Evolutionary conservation across 345 rosid species (phyloP), one percentile per base, ranked within the genome.

Genomic region (Crucihimalaya himalaica): DNA sequence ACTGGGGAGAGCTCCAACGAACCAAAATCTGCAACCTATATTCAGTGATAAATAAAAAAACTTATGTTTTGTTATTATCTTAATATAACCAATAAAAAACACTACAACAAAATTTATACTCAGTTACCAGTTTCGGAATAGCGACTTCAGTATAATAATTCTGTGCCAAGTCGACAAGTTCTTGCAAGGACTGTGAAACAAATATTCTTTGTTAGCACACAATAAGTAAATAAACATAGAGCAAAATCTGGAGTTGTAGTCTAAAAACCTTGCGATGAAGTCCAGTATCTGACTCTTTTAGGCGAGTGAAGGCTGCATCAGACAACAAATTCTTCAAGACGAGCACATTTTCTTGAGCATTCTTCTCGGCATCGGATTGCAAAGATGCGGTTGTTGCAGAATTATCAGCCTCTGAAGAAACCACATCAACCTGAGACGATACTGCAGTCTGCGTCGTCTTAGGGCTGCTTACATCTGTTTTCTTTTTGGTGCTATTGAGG

Each of bases 21-120:
- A 81, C 93, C 97, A 86, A 95, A 95, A 85, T 95, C 99, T 80
- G 99, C 92, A 58, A 95, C 99, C 99, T 95, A 87, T 32, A 76
- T 80, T 59, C 43, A 54, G 59, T 47, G 63, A 70, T 78, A 47
- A 67, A 52, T 60, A 43, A 47, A 40, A 13, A 54, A 43, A 68
- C 71, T 53, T 10, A 64, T 47, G 50, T 74, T 68, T 18, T 19
- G n/a, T 60, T 34, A 66, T 23, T 61, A 56, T 62, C 70, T 75
- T 65, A 25, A 43, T 46, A 47, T 69, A 40, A 62, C 28, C 14
- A 52, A 23, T 19, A 57, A 52, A 63, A 27, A 72, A 65, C 62
- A 23, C 6, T 4, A 32, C 31, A 21, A 53, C 50, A 59, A 77
- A 56, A 52, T 20, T 31, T 52, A 66, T 57, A 77, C 51, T 56